phyloP scores from a whole-genome alignment of 345 rosid genomes.

The Citropsis articulata region DNA sequence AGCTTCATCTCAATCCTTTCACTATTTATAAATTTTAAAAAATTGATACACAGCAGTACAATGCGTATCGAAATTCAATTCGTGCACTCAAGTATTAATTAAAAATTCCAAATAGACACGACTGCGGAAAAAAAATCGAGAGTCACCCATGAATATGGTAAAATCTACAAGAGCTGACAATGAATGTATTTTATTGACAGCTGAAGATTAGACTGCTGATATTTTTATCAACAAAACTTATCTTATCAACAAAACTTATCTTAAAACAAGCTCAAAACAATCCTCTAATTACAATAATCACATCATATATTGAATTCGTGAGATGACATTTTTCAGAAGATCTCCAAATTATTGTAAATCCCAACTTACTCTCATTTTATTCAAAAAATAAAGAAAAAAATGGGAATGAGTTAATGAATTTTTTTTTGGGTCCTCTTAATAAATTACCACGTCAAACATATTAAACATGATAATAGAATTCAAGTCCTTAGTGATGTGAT shows the following conservation, averaged over 20 bases:
- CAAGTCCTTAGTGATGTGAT: no score
- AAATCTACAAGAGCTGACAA: not conserved
- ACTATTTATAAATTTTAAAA: not conserved
- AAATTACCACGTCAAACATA: no score
- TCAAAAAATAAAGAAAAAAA: no score
- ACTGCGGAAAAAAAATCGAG: not conserved
- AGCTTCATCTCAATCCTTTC: slow-evolving; percentile 4
- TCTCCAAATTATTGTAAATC: no score
- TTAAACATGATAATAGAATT: no score
- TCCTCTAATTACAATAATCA: not conserved
- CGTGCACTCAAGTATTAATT: not conserved
- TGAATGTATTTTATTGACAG: not conserved
- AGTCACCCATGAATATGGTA: not conserved
- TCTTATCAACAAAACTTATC: not conserved
- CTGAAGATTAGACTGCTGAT: not conserved
- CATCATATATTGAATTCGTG: no score
- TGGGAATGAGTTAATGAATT: no score
- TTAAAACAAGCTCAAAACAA: not conserved
- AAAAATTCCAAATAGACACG: not conserved
- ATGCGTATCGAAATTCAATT: not conserved
- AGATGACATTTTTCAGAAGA: no score
- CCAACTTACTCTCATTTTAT: no score
- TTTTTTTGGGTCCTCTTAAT: no score
- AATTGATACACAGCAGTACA: not conserved
- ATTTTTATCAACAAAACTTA: not conserved